Conservation (phyloP, 164 flowering plant species). For the Santalum album region DNA sequence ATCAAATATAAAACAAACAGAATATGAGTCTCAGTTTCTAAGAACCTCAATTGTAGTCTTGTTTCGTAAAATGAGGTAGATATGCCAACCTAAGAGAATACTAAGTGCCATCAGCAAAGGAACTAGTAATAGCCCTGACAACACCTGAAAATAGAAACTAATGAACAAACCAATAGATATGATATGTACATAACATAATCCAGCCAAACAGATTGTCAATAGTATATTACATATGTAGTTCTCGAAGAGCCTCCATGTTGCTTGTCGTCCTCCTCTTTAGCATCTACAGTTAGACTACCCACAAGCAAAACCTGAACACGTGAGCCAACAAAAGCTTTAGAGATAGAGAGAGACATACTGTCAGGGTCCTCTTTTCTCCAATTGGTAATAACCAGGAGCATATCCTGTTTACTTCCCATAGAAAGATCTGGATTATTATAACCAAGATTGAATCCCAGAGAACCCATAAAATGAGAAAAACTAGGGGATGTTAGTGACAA, state of each 20-base stretch:
- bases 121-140: constrained; percentile 57
- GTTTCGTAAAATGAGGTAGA: constrained; percentile 65
- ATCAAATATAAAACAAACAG: constrained; percentile 1
- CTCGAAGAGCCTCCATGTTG: constrained; percentile 41
- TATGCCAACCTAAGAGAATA: constrained; percentile 77
- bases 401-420: no score
- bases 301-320: constrained; percentile 52
- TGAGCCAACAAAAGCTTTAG: background rate
- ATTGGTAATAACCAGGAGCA: background rate
- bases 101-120: constrained; percentile 58
- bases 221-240: constrained; percentile 46
- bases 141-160: constrained; percentile 36
- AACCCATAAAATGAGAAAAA: no score
- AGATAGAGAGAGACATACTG: background rate
- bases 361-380: background rate
- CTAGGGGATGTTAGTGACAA: no score
- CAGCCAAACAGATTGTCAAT: background rate
- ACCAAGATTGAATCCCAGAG: no score
- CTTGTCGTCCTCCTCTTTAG: constrained; percentile 31
- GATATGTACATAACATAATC: background rate
- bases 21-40: background rate
- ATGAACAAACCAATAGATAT: background rate
- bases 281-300: constrained; percentile 47
- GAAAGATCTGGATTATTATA: no score
- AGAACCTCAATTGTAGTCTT: constrained; percentile 94